Percentiles rank a stretch among this genome's conserved stretches.
Conservation (phyloP, 176 grass and related monocot genomes). For the Bromus sterilis region DNA sequence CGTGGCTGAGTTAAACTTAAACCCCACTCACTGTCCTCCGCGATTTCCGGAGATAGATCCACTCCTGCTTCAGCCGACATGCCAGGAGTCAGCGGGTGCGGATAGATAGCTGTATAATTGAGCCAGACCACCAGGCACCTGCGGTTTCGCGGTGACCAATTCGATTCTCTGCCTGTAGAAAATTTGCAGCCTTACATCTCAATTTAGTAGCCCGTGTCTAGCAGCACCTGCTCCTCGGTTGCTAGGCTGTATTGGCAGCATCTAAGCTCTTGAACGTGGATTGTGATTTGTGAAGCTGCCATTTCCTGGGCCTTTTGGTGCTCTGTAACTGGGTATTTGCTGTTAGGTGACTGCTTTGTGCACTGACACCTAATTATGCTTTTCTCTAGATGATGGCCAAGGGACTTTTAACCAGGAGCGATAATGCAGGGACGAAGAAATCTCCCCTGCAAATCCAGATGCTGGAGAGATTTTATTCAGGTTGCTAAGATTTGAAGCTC, state of each 20-base stretch:
- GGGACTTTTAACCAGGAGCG: conserved; percentile 16
- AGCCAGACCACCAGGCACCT: not conserved
- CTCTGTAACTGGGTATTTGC: not conserved
- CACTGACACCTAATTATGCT: not conserved
- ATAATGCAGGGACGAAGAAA: conserved; percentile 56
- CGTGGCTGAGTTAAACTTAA: not conserved
- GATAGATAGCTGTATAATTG: not conserved
- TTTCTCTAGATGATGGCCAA: conserved; percentile 21
- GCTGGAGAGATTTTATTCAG: conserved; percentile 72
- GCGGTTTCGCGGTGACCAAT: not conserved
- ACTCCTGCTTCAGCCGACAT: not conserved
- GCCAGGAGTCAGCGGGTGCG: not conserved
- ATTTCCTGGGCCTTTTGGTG: not conserved
- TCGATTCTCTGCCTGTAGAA: not conserved
- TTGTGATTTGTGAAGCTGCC: not conserved
- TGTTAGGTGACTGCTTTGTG: not conserved
- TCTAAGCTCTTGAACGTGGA: not conserved
- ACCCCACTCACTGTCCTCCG: not conserved
- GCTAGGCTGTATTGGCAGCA: not conserved
- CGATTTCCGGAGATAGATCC: not conserved
- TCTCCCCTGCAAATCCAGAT: conserved; percentile 57
- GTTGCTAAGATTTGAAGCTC: conserved; percentile 18
- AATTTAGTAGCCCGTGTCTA: not conserved
- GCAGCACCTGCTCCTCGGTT: not conserved
- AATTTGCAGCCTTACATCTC: not conserved